Conservation (phyloP, 1,284 basidiomycete genomes). For the Rhodotorula sp. region DNA sequence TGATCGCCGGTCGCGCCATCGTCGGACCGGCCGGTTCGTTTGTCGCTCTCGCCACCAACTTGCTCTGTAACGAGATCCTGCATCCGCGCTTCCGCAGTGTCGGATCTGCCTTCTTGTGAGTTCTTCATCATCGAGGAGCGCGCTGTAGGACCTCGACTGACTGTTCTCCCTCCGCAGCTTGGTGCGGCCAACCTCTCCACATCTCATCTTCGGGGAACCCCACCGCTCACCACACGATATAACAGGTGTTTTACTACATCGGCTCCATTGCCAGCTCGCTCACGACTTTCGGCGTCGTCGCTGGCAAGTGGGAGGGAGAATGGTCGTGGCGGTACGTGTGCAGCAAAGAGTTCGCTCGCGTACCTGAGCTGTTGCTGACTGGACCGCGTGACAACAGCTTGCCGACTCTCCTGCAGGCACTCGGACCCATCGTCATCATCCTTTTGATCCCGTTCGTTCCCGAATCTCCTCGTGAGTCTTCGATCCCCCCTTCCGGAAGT, state of each 20-base stretch:
- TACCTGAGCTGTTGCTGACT: background rate
- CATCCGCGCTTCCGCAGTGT: slow-evolving; percentile 41
- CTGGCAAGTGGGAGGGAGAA: background rate
- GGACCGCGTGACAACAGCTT: slow-evolving; percentile 43
- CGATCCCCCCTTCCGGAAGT: background rate
- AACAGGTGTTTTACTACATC: slow-evolving; percentile 51
- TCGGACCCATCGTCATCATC: slow-evolving; percentile 14
- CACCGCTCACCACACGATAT: background rate
- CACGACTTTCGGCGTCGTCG: slow-evolving; percentile 59
- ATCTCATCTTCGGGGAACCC: background rate
- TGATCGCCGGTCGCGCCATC: slow-evolving; percentile 23
- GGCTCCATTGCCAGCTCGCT: slow-evolving; percentile 64
- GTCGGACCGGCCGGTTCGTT: slow-evolving; percentile 11
- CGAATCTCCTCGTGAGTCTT: slow-evolving; percentile 20
- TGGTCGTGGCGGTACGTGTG: background rate
- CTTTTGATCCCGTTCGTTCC: slow-evolving; percentile 51
- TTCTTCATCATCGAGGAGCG: background rate
- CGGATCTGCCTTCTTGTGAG: slow-evolving; percentile 6
- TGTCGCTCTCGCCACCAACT: slow-evolving; percentile 53
- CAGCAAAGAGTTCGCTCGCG: background rate
- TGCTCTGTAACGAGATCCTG: slow-evolving; percentile 70
- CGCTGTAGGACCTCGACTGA: background rate
- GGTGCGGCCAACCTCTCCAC: background rate
- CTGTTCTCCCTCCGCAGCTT: background rate
- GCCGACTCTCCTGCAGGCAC: slow-evolving; percentile 55